phyloP scores from a whole-genome alignment of 2,329 filamentous ascomycete genomes.

The Xylaria sp. region DNA sequence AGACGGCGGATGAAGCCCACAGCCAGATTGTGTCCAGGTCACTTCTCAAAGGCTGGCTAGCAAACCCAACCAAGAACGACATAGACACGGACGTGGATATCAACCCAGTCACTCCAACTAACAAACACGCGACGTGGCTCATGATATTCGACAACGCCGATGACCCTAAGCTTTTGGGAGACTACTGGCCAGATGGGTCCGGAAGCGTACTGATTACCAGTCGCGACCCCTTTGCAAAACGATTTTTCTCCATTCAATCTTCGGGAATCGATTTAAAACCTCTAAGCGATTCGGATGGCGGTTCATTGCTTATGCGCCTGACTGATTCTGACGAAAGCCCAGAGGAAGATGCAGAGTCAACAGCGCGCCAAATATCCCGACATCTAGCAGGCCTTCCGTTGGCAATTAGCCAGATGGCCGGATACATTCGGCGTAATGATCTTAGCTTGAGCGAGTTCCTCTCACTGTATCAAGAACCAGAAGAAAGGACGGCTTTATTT shows the following conservation, averaged over 20 bases:
- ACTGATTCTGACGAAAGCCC: not conserved
- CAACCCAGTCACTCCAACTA: not conserved
- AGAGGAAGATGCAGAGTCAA: not conserved
- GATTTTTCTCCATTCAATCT: not conserved
- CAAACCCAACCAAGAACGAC: not conserved
- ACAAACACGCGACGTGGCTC: not conserved
- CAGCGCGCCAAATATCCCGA: not conserved
- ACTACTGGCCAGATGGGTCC: not conserved
- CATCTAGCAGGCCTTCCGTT: conserved; percentile 1
- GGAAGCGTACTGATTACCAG: not conserved
- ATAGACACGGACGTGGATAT: not conserved
- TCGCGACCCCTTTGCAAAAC: not conserved
- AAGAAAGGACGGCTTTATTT: not conserved
- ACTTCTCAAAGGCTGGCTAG: not conserved
- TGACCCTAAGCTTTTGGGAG: not conserved
- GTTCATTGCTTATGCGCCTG: not conserved
- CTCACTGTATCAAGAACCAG: not conserved
- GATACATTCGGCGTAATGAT: conserved; percentile 5
- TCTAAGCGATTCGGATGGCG: not conserved
- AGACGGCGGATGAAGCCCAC: not conserved
- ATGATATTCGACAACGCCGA: not conserved
- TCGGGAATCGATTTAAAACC: not conserved
- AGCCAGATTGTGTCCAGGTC: not conserved
- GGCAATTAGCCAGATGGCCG: conserved; percentile 4
- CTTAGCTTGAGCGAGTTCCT: conserved; percentile 2